These are phyloP conservation scores for Linnemannia exigua DNA, from an alignment of 192 early-diverging fungal species.

Conservation along the genomic window DNA sequence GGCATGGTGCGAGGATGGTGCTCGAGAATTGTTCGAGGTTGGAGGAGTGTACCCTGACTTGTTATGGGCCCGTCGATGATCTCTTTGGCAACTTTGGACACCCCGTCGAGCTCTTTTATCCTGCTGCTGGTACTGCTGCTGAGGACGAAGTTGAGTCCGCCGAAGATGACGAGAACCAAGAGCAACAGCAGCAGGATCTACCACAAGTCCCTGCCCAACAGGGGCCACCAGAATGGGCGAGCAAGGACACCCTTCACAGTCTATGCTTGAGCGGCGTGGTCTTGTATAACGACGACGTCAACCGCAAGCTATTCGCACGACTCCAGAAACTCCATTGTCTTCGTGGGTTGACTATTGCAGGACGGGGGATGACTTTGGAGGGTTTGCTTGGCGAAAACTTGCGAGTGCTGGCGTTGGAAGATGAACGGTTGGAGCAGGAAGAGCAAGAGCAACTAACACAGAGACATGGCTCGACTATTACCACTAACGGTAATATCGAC, in stretches of 20 bases:
- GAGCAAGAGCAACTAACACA: not conserved
- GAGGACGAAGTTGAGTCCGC: not conserved
- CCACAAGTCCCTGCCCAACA: not conserved
- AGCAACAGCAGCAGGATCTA: not conserved
- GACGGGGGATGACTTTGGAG: not conserved
- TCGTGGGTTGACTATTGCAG: not conserved
- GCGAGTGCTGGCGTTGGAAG: not conserved
- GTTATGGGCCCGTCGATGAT: not conserved
- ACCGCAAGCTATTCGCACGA: not conserved
- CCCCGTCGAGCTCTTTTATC: not conserved
- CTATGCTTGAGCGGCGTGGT: not conserved
- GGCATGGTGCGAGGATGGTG: not conserved
- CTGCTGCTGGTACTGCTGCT: not conserved
- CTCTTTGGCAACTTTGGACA: not conserved
- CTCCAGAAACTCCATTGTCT: not conserved
- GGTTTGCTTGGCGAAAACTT: not conserved
- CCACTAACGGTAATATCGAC: not conserved
- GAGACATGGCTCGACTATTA: not conserved
- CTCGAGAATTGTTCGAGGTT: constrained; percentile 4
- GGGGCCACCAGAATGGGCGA: not conserved
- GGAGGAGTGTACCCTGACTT: not conserved
- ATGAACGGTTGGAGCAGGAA: not conserved
- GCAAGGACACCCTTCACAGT: not conserved
- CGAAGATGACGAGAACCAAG: not conserved
- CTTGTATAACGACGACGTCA: not conserved